Evolutionary conservation across 1,139 yeast genomes (phyloP), one percentile per base, ranked within the genome.

Genomic region (Candida tropicalis): DNA sequence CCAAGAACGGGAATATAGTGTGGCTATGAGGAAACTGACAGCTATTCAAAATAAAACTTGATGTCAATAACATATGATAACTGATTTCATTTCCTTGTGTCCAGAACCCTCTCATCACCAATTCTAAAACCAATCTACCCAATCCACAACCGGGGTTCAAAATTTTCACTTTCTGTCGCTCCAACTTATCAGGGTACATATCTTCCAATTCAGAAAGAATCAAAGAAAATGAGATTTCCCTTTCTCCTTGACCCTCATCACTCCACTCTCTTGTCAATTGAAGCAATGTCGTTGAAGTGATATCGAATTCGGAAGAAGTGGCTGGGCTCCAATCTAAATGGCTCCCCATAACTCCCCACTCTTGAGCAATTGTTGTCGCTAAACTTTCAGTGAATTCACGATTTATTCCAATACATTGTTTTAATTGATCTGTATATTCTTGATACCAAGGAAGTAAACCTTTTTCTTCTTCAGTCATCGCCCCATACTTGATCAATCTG

Each of bases 71-170:
- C 96, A 89, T 88, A 56, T 85, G 95, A 55, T 82, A 84, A 17
- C 93, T 83, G 54, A 84, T 79, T 58, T 90, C 97, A 59, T 88
- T 89, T 0, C 96, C 97, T 52, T 87, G 90, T n/a, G 86, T 79
- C 62, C 75, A 65, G 59, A 83, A 87, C 1, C 96, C 96, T 42
- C 72, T 55, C 24, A 60, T 62, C 1, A 87, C 88, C 41, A 87
- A 65, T 40, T 89, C 96, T 44, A 79, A 74, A n/a, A 88, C 86
- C 46, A 88, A 61, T 42, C 96, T 62, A 0, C 95, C 97, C 15
- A 87, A 67, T 0, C 97, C 97, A 48, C 89, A 82, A 0, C 97
- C 97, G 0, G 97, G 96, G 1, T 84, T 82, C 26, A 89, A 66
- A 0, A 87, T 71, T 36, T 73, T 70, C 2, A 77, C 54, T 11